Evolutionary conservation across 2,329 filamentous ascomycete species (phyloP).

Genomic region (Talaromyces albobiverticillius): DNA sequence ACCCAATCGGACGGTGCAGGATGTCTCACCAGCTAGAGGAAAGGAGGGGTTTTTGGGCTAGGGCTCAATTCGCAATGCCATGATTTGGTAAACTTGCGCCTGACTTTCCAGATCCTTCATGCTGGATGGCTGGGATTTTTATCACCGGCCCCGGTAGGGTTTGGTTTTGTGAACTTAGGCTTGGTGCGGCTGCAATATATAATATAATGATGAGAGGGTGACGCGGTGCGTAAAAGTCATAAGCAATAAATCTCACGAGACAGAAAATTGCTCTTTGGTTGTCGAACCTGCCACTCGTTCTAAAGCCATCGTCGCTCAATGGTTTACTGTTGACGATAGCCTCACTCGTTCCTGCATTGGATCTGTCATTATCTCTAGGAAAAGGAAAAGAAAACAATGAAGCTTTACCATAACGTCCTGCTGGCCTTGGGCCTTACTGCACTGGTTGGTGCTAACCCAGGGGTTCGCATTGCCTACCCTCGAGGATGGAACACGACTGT

Average conservation of each 20-base stretch:
- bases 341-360: constrained; percentile 6
- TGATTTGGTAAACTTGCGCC: background rate
- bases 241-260: background rate
- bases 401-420: background rate
- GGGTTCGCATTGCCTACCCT: background rate
- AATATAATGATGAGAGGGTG: constrained; percentile 5
- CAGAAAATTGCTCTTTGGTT: background rate
- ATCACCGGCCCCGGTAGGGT: constrained; percentile 5
- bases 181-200: background rate
- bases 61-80: background rate
- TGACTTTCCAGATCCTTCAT: background rate
- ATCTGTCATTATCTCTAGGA: background rate
- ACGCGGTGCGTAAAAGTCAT: background rate
- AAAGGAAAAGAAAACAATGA: constrained; percentile 3
- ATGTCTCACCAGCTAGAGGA: background rate
- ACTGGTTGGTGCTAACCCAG: background rate
- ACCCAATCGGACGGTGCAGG: background rate
- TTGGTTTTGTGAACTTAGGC: background rate
- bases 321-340: constrained; percentile 1
- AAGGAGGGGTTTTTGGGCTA: background rate
- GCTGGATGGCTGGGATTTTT: constrained; percentile 3
- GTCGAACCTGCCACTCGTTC: background rate
- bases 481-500: background rate
- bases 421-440: constrained; percentile 6
- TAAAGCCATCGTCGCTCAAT: background rate